phyloP scores from a whole-genome alignment of 2,329 filamentous ascomycete species.

The Camillea tinctor region DNA sequence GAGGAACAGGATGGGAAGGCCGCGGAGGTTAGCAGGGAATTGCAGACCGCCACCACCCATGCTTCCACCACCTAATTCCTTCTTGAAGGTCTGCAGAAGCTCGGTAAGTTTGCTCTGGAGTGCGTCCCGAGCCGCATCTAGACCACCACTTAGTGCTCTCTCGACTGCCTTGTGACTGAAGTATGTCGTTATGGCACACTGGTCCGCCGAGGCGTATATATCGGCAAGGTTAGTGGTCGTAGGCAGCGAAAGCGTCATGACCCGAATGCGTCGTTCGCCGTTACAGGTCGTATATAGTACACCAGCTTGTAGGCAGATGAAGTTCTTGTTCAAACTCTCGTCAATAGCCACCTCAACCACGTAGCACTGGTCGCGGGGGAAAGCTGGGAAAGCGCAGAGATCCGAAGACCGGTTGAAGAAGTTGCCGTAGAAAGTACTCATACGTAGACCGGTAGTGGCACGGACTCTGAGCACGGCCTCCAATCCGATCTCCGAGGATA shows the following conservation, averaged over 20 bases:
- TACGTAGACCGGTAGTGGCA: constrained; percentile 89
- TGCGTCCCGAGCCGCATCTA: constrained; percentile 88
- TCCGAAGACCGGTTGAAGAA: constrained; percentile 99
- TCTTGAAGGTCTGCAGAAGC: constrained; percentile 91
- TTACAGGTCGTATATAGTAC: constrained; percentile 98
- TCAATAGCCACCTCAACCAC: constrained; percentile 98
- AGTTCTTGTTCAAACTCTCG: constrained; percentile 86
- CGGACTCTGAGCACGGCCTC: constrained; percentile 95
- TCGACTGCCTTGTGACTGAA: constrained; percentile 98
- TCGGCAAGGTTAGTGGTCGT: constrained; percentile 90
- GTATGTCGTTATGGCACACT: constrained; percentile 88
- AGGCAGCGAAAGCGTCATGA: constrained; percentile 88
- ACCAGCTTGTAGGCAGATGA: constrained; percentile 89
- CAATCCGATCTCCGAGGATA: constrained; percentile 94
- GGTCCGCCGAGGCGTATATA: constrained; percentile 91
- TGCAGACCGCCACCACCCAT: constrained; percentile 88
- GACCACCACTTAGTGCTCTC: constrained; percentile 75
- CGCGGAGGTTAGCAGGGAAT: constrained; percentile 89
- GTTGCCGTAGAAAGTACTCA: constrained; percentile 98
- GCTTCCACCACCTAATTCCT: constrained; percentile 92
- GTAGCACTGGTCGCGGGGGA: constrained; percentile 95
- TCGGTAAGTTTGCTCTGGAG: constrained; percentile 90
- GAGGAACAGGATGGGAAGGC: constrained; percentile 85
- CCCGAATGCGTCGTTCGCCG: constrained; percentile 90
- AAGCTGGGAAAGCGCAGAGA: constrained; percentile 95